phyloP scores from a whole-genome alignment of 768 basidiomycete genomes.

The Lactifluus piperatus region DNA sequence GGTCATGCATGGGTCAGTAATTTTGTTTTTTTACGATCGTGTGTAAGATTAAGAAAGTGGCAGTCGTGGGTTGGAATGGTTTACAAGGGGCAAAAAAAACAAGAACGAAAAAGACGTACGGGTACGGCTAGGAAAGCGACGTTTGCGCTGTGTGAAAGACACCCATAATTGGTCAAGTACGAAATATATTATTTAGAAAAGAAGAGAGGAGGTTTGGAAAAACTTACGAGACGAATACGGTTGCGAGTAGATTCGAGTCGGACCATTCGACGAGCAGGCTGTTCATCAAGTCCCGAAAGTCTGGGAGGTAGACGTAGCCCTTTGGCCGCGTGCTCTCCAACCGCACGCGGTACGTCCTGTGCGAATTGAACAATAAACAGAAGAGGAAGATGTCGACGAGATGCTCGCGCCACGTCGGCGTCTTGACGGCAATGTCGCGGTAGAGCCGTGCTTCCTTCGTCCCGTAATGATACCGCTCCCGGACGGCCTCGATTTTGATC shows the following conservation, averaged over 20 bases:
- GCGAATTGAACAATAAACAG: constrained; percentile 1
- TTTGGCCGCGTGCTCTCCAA: constrained; percentile 1
- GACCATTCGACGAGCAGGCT: constrained; percentile 10
- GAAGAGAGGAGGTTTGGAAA: too few relatives aligned
- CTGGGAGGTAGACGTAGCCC: constrained; percentile 6
- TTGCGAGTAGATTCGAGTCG: constrained; percentile 7
- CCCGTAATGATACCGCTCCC: constrained; percentile 5
- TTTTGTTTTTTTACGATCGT: too few relatives aligned
- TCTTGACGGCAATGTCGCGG: constrained; percentile 3
- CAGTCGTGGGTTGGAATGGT: too few relatives aligned
- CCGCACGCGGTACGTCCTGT: constrained; percentile 1
- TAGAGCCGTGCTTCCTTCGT: constrained; percentile 4
- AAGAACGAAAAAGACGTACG: neutral
- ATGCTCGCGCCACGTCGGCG: neutral
- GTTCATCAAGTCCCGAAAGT: neutral
- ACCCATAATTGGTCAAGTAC: too few relatives aligned
- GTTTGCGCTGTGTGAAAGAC: constrained; percentile 5
- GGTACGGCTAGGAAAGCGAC: constrained; percentile 1
- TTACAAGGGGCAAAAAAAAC: too few relatives aligned
- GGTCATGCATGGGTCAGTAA: too few relatives aligned
- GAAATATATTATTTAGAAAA: too few relatives aligned
- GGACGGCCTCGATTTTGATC: constrained; percentile 3
- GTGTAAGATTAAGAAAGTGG: too few relatives aligned
- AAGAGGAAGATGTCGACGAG: constrained; percentile 1
- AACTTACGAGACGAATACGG: constrained; percentile 10